Base-by-base conservation (phyloP, 2,329 filamentous ascomycete genomes). In the Fusarium fracticaudum region DNA sequence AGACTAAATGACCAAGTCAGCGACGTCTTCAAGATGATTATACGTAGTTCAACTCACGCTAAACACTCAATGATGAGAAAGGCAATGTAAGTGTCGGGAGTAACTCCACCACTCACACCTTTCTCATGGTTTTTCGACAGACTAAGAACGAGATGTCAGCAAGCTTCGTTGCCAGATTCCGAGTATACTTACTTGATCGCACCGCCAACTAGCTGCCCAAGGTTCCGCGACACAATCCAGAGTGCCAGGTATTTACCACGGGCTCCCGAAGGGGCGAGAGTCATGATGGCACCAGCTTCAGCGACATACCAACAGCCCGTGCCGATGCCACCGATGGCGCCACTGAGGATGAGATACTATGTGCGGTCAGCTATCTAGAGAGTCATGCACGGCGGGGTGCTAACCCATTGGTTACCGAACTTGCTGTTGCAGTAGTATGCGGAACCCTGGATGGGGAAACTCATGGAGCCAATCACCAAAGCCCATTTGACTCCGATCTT, bases 301-400 rank as follows among this genome's bases (percentile, higher is more conserved):
- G 85, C 85, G 14, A 87, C 85, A 65, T 87, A 87, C 85, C 85
- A 86, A 47, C 84, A 85, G 4, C 84, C 85, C 12, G 82, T 84
- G 9, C 84, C 83, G 15, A 83, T 38, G 1, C 64, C 65, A 6
- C 65, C 31, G 0, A 68, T 68, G 0, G 43, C 65, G 14, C 65
- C 65, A 17, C 65, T 68, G 0, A 68, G 47, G 8, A 68, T 68
- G 1, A 68, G 64, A 48, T 68, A 67, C 65, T 67, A 7, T 3
- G 5, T 1, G 11, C 11, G 1, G n/a, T 67, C 14, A 67, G 60
- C 20, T 17, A 2, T 6, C 8, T 6, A 1, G 2, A 1, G 5
- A 29, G 1, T 18, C n/a, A 15, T 10, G 0, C 1, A 6, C 11
- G 4, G 9, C 11, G 1, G 22, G 3, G 4, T 2, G n/a, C 40